Evolutionary conservation across 345 rosid genomes (phyloP).

Genomic region (Ceriops zippeliana): DNA sequence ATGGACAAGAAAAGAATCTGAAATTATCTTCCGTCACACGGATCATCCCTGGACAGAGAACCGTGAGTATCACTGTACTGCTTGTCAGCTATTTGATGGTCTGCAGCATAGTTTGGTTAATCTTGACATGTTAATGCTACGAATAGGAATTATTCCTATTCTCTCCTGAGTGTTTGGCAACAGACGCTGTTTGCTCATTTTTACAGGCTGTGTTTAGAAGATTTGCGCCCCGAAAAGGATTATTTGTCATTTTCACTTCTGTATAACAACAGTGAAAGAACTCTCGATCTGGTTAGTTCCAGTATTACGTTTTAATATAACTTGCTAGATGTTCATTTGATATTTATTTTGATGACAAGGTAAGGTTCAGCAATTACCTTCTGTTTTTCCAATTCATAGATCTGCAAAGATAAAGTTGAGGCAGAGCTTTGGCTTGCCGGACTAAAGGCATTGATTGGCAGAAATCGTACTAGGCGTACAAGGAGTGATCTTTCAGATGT

Average conservation of each 20-base stretch:
- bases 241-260: slow-evolving; percentile 90
- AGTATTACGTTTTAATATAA: slow-evolving; percentile 1
- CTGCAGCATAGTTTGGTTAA: slow-evolving; percentile 8
- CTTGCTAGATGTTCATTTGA: neutral
- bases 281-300: slow-evolving; percentile 87
- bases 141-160: neutral
- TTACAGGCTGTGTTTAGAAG: slow-evolving; percentile 85
- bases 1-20: slow-evolving; percentile 65
- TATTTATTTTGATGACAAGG: slow-evolving; percentile 1
- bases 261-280: slow-evolving; percentile 83
- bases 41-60: slow-evolving; percentile 91
- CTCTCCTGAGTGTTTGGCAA: neutral
- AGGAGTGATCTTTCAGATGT: slow-evolving; percentile 74
- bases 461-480: slow-evolving; percentile 45
- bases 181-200: slow-evolving; percentile 6
- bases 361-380: slow-evolving; percentile 11
- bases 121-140: slow-evolving; percentile 2
- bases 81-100: slow-evolving; percentile 7
- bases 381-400: slow-evolving; percentile 42
- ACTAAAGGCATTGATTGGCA: slow-evolving; percentile 64
- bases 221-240: slow-evolving; percentile 92
- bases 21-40: slow-evolving; percentile 59
- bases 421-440: slow-evolving; percentile 85
- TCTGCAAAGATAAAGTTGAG: slow-evolving; percentile 96
- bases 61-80: slow-evolving; percentile 49